Base-by-base conservation (phyloP, 306 rosid genomes). In the Lathyrus tuberosus region DNA sequence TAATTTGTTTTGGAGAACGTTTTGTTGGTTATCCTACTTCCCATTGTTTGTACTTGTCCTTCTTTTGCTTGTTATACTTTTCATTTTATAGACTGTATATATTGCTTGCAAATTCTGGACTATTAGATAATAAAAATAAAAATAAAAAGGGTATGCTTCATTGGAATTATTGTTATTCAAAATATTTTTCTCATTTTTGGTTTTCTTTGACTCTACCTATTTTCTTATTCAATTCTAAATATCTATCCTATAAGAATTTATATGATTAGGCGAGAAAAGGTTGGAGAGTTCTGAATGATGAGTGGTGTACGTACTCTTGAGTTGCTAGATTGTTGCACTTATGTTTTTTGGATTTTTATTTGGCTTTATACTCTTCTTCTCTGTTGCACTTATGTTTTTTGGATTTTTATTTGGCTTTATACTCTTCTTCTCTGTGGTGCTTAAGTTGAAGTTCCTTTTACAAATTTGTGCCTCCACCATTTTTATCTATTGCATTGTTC, bases 221-320 rank as follows among this genome's bases (percentile, higher is more conserved):
- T 52, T 52, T 17, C 24, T 52, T 52, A 52, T 52, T 52, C 11
- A 20, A 3, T 4, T 52, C 59, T 18, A 52, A 20, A 52, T 20
- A 13, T 52, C 59, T 20, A 10, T 20, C n/a, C 30, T 18, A 51
- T 52, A 52, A 52, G 31, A 28, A 52, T 52, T 18, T 10, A 6
- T 52, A 2, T 20, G 31, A 52, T 52, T 18, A 10, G 31, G 7
- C 8, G 31, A 52, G 30, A 52, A 22, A 53, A 53, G n/a, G 31
- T 53, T 22, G 57, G 17, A 49, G 57, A 49, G 22, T 49, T 49
- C 13, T 51, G 57, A 24, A 46, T 43, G 0, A 22, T 15, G 61
- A 71, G 59, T 15, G 70, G 58, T 72, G 63, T 63, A 65, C 63
- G 56, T 63, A 65, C 63, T 60, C 42, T 49, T 22, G 71, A 41